A percentile compares a stretch with the other conserved stretches of the same genome.
phyloP scores from a whole-genome alignment of 2,329 filamentous ascomycete species.

The Pseudogymnoascus sp. region DNA sequence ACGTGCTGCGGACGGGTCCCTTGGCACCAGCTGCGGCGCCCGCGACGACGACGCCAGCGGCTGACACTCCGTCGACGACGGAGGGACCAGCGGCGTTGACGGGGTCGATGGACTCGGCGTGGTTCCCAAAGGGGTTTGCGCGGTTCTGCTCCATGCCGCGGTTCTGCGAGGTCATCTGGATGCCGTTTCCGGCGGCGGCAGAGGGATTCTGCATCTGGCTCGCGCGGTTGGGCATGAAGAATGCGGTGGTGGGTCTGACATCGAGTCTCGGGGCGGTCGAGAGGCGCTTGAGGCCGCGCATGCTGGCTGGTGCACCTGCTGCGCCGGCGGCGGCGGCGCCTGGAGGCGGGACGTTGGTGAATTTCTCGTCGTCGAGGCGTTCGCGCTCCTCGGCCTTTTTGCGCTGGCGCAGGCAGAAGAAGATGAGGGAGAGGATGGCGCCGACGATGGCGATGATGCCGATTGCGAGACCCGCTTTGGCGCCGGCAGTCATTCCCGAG shows the following conservation, averaged over 20 bases:
- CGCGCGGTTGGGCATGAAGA: conserved; percentile 65
- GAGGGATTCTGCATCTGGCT: conserved; percentile 23
- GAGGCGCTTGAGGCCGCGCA: conserved; percentile 17
- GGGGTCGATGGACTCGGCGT: conserved; percentile 41
- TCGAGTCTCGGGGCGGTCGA: conserved; percentile 70
- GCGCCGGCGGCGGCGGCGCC: conserved; percentile 19
- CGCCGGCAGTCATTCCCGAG: conserved; percentile 32
- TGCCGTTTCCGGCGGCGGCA: conserved; percentile 33
- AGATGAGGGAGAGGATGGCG: conserved; percentile 56
- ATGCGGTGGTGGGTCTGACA: conserved; percentile 66
- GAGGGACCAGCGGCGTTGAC: conserved; percentile 35
- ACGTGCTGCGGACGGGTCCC: conserved; percentile 6
- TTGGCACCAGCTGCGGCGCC: conserved; percentile 31
- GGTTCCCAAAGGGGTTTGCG: conserved; percentile 63
- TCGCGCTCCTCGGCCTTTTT: conserved; percentile 56
- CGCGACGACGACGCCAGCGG: conserved; percentile 32
- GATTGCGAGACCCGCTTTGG: conserved; percentile 72
- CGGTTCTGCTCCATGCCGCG: conserved; percentile 33
- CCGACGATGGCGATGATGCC: conserved; percentile 66
- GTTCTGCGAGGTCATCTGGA: conserved; percentile 34
- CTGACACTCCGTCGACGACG: conserved; percentile 32
- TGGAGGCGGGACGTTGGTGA: conserved; percentile 32
- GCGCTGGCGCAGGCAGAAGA: conserved; percentile 61
- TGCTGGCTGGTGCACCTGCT: conserved; percentile 11
- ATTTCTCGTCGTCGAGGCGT: conserved; percentile 57